Evolutionary conservation across 2,329 filamentous ascomycete genomes (phyloP).

Genomic region (Ascochyta rabiei): DNA sequence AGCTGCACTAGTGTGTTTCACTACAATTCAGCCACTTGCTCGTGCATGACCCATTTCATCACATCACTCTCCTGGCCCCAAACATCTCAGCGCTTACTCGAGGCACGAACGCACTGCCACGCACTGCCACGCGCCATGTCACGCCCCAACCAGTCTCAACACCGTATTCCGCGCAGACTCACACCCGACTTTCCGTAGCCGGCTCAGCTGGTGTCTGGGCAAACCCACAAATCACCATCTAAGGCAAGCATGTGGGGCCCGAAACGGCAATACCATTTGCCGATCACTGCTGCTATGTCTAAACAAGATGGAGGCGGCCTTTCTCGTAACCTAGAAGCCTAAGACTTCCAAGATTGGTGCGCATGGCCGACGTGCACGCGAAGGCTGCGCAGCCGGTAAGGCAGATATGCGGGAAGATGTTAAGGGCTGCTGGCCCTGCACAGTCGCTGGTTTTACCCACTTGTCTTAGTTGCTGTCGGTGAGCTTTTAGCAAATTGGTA

Average conservation of each 20-base stretch:
- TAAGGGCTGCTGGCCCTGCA: slow-evolving; percentile 15
- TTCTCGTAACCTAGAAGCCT: slow-evolving; percentile 4
- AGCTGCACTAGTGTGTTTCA: neutral
- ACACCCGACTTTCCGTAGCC: slow-evolving; percentile 6
- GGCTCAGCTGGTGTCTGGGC: slow-evolving; percentile 16
- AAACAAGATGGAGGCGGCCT: neutral
- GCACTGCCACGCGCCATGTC: neutral
- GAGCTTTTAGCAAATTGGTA: neutral
- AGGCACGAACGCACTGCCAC: neutral
- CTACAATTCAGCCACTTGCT: slow-evolving; percentile 4
- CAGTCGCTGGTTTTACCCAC: neutral
- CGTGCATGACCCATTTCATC: neutral
- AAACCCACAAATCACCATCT: slow-evolving; percentile 5
- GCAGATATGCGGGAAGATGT: slow-evolving; percentile 5
- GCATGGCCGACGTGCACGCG: slow-evolving; percentile 20
- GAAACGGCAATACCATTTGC: neutral
- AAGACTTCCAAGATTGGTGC: slow-evolving; percentile 6
- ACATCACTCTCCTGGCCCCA: neutral
- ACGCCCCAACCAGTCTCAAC: neutral
- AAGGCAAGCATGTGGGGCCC: slow-evolving; percentile 1
- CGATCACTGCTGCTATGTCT: slow-evolving; percentile 3
- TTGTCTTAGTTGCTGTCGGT: neutral
- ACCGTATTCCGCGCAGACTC: neutral
- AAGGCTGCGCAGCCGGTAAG: slow-evolving; percentile 5
- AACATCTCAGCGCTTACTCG: neutral